Evolutionary conservation across 2,329 filamentous ascomycete species (phyloP), one percentile per base, ranked within the genome.

Genomic region (Clathrospora elynae): DNA sequence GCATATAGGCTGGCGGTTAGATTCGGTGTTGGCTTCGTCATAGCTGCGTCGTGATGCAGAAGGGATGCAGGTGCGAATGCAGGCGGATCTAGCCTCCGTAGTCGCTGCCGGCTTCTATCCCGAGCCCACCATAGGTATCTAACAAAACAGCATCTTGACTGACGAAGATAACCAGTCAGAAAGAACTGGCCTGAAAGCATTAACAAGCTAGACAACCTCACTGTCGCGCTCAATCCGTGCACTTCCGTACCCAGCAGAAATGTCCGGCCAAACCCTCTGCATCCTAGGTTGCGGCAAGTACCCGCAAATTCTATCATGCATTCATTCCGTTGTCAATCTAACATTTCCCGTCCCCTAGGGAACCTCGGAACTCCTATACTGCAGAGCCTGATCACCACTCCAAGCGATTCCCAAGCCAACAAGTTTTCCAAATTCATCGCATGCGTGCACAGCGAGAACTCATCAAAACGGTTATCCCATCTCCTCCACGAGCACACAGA

Each of bases 361-460:
- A 73, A 73, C 26, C 53, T 73, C 22, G 70, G 70, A 19, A 66
- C 61, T 2, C 64, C 71, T 11, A 73, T 73, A 17, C 47, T 73
- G 12, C 58, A 61, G 42, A 66, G 66, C 16, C 41, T 73, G 13
- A 35, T 71, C 25, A 55, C 56, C 14, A 51, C 46, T n/a, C 17
- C 49, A 33, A 26, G 41, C 22, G 33, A 48, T 36, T 34, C 44
- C 2, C 35, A 35, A 18, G 24, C 43, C n/a, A 28, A 36, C n/a
- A 42, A 36, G 5, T 72, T 72, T 36, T 51, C 41, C 5, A 54
- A 38, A 3, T 75, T 71, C 51, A 69, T 72, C 29, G 74, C 73
- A 18, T 76, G 73, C 11, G 73, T 77, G 0, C 65, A 69, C 16
- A 75, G 71, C 44, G 48, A 65, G 36, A 43, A 25, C 6, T 76